A percentile compares a stretch with the other conserved stretches of the same genome.
Conservation (phyloP, 768 basidiomycete species). For the Fomitopsis pulvina region DNA sequence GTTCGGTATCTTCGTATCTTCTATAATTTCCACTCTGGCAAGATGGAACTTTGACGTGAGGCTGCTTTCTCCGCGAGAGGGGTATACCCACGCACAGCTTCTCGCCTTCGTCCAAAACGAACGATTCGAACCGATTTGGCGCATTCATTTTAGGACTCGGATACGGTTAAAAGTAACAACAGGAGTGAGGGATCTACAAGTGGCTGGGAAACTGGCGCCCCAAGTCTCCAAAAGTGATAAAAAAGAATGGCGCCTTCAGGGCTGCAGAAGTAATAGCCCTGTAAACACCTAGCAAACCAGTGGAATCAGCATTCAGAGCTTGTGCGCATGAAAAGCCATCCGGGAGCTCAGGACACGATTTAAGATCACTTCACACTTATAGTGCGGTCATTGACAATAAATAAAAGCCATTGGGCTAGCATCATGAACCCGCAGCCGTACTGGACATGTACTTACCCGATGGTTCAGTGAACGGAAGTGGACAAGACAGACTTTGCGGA, state of each 20-base stretch:
- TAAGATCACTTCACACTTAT: conserved; percentile 40
- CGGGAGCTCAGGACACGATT: conserved; percentile 38
- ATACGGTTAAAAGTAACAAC: neutral
- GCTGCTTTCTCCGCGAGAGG: conserved; percentile 1
- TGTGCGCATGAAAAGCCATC: neutral
- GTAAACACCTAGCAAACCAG: too few species aligned
- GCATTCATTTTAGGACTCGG: conserved; percentile 82
- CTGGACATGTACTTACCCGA: conserved; percentile 14
- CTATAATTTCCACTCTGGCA: conserved; percentile 76
- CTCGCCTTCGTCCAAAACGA: conserved; percentile 89
- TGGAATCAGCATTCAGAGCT: neutral
- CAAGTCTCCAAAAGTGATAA: too few species aligned
- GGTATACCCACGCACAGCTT: conserved; percentile 73
- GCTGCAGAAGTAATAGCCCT: too few species aligned
- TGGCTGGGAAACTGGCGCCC: too few species aligned
- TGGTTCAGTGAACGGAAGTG: neutral
- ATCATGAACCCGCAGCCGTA: conserved; percentile 34
- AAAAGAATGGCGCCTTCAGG: too few species aligned
- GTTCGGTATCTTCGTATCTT: conserved; percentile 97
- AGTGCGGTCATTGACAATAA: conserved; percentile 54
- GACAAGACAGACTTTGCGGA: neutral
- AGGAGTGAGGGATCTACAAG: neutral
- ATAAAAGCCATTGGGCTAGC: conserved; percentile 42
- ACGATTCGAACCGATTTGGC: conserved; percentile 87
- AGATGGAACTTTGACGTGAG: conserved; percentile 7